Evolutionary conservation across 2,329 filamentous ascomycete genomes (phyloP), one percentile per base, ranked within the genome.

Genomic region (Talaromyces rugulosus): DNA sequence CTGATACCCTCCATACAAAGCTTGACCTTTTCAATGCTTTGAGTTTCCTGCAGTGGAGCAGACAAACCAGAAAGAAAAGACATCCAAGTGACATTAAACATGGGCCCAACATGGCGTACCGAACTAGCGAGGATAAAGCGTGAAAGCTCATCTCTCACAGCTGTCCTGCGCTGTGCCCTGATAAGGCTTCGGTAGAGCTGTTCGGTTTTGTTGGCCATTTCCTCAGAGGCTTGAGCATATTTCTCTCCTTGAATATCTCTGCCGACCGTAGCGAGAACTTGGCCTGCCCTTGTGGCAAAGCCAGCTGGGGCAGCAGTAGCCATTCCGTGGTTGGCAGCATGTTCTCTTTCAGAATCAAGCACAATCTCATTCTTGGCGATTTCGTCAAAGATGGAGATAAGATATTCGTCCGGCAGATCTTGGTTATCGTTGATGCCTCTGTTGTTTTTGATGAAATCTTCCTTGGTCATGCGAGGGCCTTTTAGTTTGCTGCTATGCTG

Each of bases 21-120:
- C 72, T 89, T 92, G 74, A 97, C 93, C 16, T 95, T 91, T 67
- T 97, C 92, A 4, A 96, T 82, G 70, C 97, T 97, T 68, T 96
- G 91, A 0, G 91, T 90, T 72, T 96, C 93, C 69, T 98, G 95
- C 74, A 95, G 93, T 68, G 96, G 91, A 57, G 91, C 93, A 1
- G 94, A 97, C 30, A 99, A 83, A 0, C 93, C 93, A 5, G 94
- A 98, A 71, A 99, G 89, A 75, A 97, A 96, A 9, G 94, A 96
- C 94, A 98, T 99, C 95, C 95, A 99, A 0, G 92, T 96, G 28
- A 96, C 92, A 70, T 96, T 93, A 72, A 99, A 98, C 95, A 99
- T 99, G 0, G 95, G 92, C 0, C 95, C 95, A 56, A 97, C 90
- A 74, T 99, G 95, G 69, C 92, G 94, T 74, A 92, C 93, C 0